Conservation (phyloP, 768 basidiomycete species). For the Tricholoma flavovirens region DNA sequence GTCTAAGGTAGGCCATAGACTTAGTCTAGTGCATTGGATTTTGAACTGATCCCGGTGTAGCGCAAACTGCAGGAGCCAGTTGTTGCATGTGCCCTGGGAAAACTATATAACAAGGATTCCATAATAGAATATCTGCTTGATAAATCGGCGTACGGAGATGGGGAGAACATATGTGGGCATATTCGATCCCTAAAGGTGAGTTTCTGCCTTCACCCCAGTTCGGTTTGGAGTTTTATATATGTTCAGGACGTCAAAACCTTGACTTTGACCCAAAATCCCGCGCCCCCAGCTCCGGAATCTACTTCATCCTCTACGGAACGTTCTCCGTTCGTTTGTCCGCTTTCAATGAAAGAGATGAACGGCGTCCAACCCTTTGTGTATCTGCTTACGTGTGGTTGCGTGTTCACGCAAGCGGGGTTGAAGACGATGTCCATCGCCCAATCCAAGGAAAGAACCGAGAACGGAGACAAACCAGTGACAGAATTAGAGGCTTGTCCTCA, state of each 20-base stretch:
- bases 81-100: conserved; percentile 88
- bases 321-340: conserved; percentile 82
- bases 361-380: conserved; percentile 87
- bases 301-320: conserved; percentile 34
- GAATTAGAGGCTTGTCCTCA: conserved; percentile 67
- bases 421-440: conserved; percentile 46
- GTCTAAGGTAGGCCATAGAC: conserved; percentile 64
- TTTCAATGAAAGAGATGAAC: conserved; percentile 93
- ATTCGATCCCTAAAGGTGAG: conserved; percentile 84
- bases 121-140: conserved; percentile 88
- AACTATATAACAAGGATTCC: conserved; percentile 94
- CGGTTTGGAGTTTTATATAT: not conserved
- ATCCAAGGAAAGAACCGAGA: conserved; percentile 9
- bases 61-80: conserved; percentile 82
- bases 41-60: conserved; percentile 30
- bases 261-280: conserved; percentile 70
- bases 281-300: conserved; percentile 36
- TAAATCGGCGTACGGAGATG: conserved; percentile 81
- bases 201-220: not conserved
- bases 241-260: conserved; percentile 80
- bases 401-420: conserved; percentile 82
- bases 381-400: conserved; percentile 80
- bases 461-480: conserved; percentile 15
- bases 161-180: conserved; percentile 84
- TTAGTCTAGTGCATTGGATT: not conserved